Evolutionary conservation across 1,284 basidiomycete genomes (phyloP).

Genomic region (Takashimella tepidaria): DNA sequence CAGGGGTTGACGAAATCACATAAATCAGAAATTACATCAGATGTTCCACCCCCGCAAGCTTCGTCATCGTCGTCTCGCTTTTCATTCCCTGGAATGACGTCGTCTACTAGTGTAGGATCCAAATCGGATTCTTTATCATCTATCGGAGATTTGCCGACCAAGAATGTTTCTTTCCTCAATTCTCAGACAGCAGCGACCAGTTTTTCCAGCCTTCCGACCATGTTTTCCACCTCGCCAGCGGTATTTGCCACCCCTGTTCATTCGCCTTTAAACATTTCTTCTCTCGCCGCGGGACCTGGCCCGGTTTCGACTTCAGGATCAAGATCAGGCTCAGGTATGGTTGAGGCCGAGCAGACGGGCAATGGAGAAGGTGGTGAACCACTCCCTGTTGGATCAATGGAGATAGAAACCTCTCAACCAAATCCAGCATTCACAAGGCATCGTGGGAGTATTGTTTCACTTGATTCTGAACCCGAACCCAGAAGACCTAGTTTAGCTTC

Average conservation of each 20-base stretch:
- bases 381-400: too few species aligned
- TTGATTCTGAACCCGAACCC: constrained; percentile 5
- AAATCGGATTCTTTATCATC: background rate
- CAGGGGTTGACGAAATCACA: background rate
- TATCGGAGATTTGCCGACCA: too few species aligned
- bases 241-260: background rate
- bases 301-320: too few species aligned
- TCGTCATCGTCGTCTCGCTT: background rate
- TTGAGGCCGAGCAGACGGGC: too few species aligned
- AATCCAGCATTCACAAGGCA: constrained; percentile 9
- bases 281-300: too few species aligned
- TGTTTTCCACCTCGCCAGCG: background rate
- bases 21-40: background rate
- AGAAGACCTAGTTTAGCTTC: constrained; percentile 23
- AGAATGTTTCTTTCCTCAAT: constrained; percentile 3
- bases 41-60: background rate
- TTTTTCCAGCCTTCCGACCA: background rate
- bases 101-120: too few species aligned
- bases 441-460: constrained; percentile 12
- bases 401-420: background rate
- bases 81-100: background rate
- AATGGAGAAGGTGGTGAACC: too few species aligned
- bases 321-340: too few species aligned
- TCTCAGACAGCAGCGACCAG: background rate
- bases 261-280: background rate